Evolutionary conservation across 352 stramenopile species (phyloP), one percentile per base, ranked within the genome.

Genomic region (Stephanocyclus meneghinianus): DNA sequence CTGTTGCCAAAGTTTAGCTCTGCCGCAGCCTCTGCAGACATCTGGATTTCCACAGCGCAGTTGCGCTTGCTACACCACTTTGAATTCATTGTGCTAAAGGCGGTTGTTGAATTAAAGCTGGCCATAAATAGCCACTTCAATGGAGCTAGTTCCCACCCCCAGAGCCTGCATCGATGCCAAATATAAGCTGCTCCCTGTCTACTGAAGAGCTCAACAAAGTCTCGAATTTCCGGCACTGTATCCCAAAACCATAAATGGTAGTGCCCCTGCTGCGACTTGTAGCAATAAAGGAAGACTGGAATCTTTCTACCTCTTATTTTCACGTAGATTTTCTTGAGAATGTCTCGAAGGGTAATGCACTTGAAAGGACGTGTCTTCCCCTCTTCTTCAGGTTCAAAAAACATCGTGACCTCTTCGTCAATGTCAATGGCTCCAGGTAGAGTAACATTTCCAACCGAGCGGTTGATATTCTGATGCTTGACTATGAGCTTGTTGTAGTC

Each of bases 161-260:
- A 56, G 4, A 26, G 7, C 48, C 8, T 21, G 48, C 48, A 56
- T 9, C 4, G 7, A 18, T 56, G 48, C 48, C 48, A 56, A 21
- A 56, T 9, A n/a, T 56, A 56, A 6, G 48, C 48, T 9, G 48
- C 48, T 7, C 16, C 7, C 16, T 56, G 7, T 56, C 16, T 9
- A 18, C 48, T 56, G n/a, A n/a, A 56, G 10, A 18, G 15, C 4
- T n/a, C 26, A n/a, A 56, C 48, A 56, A 56, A 56, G 26, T 56
- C 48, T 6, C 48, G 48, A 26, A 56, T 56, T 21, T 56, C 48
- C 15, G 48, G 48, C 10, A 56, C 48, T 26, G 7, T 56, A 18
- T 56, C 48, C 48, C 48, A 56, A n/a, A 21, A 18, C 48, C 48
- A 56, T n/a, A 56, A 4, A 9, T 56, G 48, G 16, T 56, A 56